These are phyloP conservation scores for Metarhizium rileyi DNA, from an alignment of 2,329 filamentous ascomycete species.

Conservation along the genomic window DNA sequence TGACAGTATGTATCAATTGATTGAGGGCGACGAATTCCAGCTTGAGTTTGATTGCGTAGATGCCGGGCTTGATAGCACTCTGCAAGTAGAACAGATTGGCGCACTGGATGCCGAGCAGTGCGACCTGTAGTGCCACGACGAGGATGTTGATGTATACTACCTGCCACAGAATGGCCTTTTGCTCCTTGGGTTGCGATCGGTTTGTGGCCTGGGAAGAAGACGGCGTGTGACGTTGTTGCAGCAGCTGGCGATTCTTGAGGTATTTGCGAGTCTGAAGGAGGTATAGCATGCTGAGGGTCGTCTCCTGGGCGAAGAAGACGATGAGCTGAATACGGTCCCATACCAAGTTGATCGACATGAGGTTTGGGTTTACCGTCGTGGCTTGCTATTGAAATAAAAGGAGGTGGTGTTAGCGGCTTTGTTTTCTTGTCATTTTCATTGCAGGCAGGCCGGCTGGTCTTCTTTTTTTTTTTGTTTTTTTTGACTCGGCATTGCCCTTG, in stretches of 20 bases:
- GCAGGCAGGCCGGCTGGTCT: too few species aligned
- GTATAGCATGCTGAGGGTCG: conserved; percentile 39
- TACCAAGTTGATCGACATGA: conserved; percentile 22
- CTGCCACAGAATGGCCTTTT: conserved; percentile 19
- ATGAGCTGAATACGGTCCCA: conserved; percentile 44
- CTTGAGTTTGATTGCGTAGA: conserved; percentile 30
- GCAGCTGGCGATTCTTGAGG: conserved; percentile 5
- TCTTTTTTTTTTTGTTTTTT: too few species aligned
- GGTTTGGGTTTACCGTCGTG: conserved; percentile 13
- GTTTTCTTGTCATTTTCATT: too few species aligned
- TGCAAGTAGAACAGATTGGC: conserved; percentile 26
- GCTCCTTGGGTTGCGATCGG: conserved; percentile 11
- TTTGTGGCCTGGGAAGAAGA: conserved; percentile 17
- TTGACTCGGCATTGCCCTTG: too few species aligned
- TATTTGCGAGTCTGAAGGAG: conserved; percentile 21
- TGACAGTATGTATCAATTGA: conserved; percentile 22
- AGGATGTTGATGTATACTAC: conserved; percentile 35
- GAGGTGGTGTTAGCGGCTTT: too few species aligned
- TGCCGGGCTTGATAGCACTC: conserved; percentile 26
- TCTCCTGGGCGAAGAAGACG: conserved; percentile 42
- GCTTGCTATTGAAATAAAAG: conserved; percentile 20
- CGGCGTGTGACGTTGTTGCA: conserved; percentile 33
- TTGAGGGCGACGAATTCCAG: conserved; percentile 31
- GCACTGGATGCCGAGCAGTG: conserved; percentile 28
- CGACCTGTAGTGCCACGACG: conserved; percentile 36